Conservation (phyloP, 2,329 filamentous ascomycete species). For the Colletotrichum horii region DNA sequence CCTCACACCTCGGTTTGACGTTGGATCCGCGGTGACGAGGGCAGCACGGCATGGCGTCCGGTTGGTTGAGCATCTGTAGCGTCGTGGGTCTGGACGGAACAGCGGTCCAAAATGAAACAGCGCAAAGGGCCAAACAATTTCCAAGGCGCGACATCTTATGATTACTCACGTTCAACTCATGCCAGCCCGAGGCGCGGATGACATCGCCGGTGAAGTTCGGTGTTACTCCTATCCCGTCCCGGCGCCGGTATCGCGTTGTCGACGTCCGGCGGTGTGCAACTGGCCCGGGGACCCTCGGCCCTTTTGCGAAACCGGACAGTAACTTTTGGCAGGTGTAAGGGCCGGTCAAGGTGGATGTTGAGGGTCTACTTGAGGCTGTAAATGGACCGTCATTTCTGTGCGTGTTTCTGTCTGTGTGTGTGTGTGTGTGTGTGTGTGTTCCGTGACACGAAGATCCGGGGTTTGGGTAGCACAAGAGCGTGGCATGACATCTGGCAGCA, state of each 20-base stretch:
- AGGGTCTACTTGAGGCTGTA: background rate
- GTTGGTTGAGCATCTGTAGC: background rate
- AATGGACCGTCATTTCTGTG: background rate
- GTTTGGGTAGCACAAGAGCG: constrained; percentile 1
- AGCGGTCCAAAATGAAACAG: background rate
- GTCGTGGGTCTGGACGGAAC: background rate
- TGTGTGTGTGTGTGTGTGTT: background rate
- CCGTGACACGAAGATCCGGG: constrained; percentile 4
- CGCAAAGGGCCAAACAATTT: background rate
- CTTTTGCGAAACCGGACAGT: background rate
- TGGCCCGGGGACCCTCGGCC: background rate
- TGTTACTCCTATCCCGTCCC: background rate
- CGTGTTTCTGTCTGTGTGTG: background rate
- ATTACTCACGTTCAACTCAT: background rate
- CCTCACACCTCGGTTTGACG: background rate
- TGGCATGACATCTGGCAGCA: background rate
- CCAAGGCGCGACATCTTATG: background rate
- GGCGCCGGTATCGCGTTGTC: background rate
- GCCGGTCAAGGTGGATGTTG: background rate
- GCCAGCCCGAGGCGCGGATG: background rate
- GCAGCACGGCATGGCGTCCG: background rate
- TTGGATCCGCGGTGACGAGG: background rate
- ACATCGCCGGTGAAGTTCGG: background rate
- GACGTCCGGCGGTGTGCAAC: background rate
- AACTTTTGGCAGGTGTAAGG: background rate